phyloP scores from a whole-genome alignment of 805 yeast genomes.

The Candida easanensis region DNA sequence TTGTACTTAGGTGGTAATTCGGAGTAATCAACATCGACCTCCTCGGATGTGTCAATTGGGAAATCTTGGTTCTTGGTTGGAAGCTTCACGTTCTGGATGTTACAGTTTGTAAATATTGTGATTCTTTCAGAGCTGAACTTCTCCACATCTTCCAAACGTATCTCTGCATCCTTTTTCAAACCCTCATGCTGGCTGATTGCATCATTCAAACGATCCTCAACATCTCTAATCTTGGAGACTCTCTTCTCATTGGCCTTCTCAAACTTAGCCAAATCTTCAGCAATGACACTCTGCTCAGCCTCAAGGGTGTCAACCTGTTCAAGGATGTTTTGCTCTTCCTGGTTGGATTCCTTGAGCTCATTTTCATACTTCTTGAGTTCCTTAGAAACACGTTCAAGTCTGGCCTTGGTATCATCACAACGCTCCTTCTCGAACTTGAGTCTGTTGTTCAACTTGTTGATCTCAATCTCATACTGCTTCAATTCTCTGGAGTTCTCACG shows the following conservation, averaged over 20 bases:
- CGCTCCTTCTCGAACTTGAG: constrained; percentile 64
- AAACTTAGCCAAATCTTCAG: constrained; percentile 33
- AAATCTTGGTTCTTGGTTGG: constrained; percentile 28
- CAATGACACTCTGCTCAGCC: constrained; percentile 38
- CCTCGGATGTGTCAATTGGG: constrained; percentile 52
- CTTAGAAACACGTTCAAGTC: constrained; percentile 42
- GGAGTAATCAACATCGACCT: constrained; percentile 54
- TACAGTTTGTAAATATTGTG: constrained; percentile 65
- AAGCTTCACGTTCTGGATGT: constrained; percentile 65
- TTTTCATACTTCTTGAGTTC: constrained; percentile 38
- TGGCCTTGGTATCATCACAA: constrained; percentile 43
- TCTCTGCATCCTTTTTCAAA: constrained; percentile 34
- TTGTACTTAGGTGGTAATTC: constrained; percentile 44
- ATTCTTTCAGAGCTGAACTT: constrained; percentile 53
- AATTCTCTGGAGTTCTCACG: constrained; percentile 59
- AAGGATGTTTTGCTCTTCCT: constrained; percentile 32
- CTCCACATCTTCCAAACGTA: constrained; percentile 51
- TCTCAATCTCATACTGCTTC: constrained; percentile 58
- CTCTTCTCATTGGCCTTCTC: constrained; percentile 32
- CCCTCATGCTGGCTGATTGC: constrained; percentile 25
- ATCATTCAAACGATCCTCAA: constrained; percentile 52
- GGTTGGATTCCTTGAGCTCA: constrained; percentile 31
- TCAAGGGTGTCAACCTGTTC: constrained; percentile 36
- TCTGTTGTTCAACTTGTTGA: constrained; percentile 58
- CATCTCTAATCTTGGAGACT: constrained; percentile 32